Percentiles rank a stretch among this genome's conserved stretches.
phyloP scores from a whole-genome alignment of 169 alveolate species.

The Plasmodium malariae region DNA sequence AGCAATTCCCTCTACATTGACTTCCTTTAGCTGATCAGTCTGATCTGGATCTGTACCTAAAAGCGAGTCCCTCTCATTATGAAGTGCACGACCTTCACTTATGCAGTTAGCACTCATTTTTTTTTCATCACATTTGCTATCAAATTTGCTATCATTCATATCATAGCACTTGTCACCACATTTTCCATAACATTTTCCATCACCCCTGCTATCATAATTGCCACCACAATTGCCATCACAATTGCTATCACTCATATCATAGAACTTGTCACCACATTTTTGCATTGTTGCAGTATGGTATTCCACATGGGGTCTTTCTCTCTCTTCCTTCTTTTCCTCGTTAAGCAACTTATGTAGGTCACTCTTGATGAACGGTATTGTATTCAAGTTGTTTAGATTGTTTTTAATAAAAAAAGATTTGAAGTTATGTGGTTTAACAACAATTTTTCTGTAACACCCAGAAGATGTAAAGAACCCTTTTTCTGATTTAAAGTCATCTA shows the following conservation, averaged over 20 bases:
- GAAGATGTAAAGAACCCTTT: slow-evolving; percentile 78
- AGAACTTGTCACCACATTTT: neutral
- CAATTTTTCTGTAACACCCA: slow-evolving; percentile 90
- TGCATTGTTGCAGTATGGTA: no score
- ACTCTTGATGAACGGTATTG: slow-evolving; percentile 70
- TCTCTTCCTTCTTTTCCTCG: neutral
- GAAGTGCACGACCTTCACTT: neutral
- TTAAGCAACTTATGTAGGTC: slow-evolving; percentile 29
- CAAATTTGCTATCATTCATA: neutral
- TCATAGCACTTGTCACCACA: neutral
- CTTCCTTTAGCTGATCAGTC: no score
- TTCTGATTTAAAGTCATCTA: slow-evolving; percentile 81
- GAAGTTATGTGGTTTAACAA: slow-evolving; percentile 85
- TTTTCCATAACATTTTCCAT: no score
- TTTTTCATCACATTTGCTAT: no score
- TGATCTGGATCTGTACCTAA: neutral
- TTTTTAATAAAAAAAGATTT: slow-evolving; percentile 83
- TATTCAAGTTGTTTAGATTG: slow-evolving; percentile 79
- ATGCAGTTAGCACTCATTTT: neutral
- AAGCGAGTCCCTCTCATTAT: neutral
- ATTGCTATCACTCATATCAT: neutral
- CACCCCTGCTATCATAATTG: no score
- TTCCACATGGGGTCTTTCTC: neutral
- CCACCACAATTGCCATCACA: no score
- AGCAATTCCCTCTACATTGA: no score